Percentiles rank a stretch among this genome's conserved stretches.
phyloP scores from a whole-genome alignment of 139 green algal genomes.

The Chlorella vulgaris region DNA sequence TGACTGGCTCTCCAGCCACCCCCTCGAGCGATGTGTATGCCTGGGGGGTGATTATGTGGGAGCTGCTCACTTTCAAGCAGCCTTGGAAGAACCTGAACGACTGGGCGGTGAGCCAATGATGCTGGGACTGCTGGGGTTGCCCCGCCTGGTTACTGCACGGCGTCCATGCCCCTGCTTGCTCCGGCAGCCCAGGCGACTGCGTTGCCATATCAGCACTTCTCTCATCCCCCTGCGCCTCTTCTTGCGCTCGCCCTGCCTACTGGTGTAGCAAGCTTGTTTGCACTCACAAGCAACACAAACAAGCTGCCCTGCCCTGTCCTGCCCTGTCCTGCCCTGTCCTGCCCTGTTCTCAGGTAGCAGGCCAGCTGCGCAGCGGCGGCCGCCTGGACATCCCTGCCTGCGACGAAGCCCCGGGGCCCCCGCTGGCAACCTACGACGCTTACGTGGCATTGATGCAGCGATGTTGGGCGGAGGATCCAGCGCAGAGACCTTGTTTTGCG shows the following conservation, averaged over 20 bases:
- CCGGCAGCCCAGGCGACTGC: too few relatives aligned
- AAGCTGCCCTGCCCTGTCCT: too few relatives aligned
- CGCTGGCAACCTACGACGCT: neutral
- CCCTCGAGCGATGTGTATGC: constrained; percentile 52
- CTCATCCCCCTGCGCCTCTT: neutral
- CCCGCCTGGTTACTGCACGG: neutral
- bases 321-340: neutral
- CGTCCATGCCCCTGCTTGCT: too few relatives aligned
- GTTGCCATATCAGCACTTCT: neutral
- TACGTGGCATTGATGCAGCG: neutral
- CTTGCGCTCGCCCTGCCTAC: too few relatives aligned
- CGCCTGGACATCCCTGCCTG: neutral
- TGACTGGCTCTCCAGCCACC: constrained; percentile 45
- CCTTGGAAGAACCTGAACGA: neutral
- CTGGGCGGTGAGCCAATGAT: neutral
- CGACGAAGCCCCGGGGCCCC: neutral
- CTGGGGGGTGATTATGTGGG: constrained; percentile 62
- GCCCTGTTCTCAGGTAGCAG: neutral
- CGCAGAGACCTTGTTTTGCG: neutral
- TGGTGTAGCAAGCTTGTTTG: too few relatives aligned
- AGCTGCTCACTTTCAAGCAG: constrained; percentile 25
- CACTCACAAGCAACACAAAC: too few relatives aligned
- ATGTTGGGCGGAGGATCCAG: neutral
- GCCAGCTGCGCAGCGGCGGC: neutral
- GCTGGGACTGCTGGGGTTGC: neutral